Base-by-base conservation (phyloP, 2,329 filamentous ascomycete species). In the Seiridium unicorne region DNA sequence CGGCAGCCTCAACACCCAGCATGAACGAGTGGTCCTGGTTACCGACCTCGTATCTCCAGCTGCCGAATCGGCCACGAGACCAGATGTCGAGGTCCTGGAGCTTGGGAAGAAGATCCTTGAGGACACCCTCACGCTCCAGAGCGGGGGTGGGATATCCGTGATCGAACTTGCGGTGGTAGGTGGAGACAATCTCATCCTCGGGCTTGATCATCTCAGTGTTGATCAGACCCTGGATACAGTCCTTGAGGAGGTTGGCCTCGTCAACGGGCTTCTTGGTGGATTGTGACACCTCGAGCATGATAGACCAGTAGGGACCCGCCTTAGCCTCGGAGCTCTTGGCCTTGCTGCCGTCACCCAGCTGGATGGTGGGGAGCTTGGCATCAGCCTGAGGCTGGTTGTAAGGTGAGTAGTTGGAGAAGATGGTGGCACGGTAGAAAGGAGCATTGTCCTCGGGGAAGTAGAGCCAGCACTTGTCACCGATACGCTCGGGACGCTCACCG, bases 341-440 rank as follows among this genome's bases (percentile, higher is more conserved):
- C 81, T 92, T 92, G 77, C 88, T 90, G 75, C 95, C 95, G 70
- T 97, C 85, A 60, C 90, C 95, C 47, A 93, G 84, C 76, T 93
- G 90, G 68, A 92, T 80, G 31, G 95, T 98, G 44, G 93, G 87
- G 60, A 99, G 87, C 84, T 96, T 95, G 73, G 84, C 89, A 60
- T 89, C 88, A 61, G 87, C 83, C 66, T 91, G 82, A 40, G 95
- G 95, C 81, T 98, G 95, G 84, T 99, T 99, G 87, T 96, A 89
- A 57, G 94, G 95, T 31, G 95, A 98, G 86, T 99, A 99, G 87
- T 99, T 99, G 79, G 94, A 98, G 87, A 99, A 99, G 81, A 99
- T 98, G 73, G 95, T 99, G 73, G 95, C 95, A 69, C 95, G 92
- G 85, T 99, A 99, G 85, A 99, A 99, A 75, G 93, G 93, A 84